A percentile compares a stretch with the other conserved stretches of the same genome.
Conservation (phyloP, 441 rosid genomes). For the Jatropha podagrica region DNA sequence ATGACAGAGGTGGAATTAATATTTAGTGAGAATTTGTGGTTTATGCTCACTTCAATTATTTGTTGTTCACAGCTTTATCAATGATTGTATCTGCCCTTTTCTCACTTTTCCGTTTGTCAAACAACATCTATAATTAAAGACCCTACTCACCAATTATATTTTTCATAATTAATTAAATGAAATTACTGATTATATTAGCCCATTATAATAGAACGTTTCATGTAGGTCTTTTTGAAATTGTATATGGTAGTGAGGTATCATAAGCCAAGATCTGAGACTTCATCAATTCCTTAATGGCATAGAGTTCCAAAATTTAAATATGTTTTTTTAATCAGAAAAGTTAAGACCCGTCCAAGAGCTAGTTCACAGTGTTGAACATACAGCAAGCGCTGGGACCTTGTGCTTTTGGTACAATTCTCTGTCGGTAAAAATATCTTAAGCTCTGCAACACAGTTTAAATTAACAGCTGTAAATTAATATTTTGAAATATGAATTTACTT, state of each 20-base stretch:
- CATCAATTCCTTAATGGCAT: background rate
- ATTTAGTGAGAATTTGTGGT: background rate
- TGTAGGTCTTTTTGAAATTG: background rate
- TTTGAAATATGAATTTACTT: no score
- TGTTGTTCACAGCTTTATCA: background rate
- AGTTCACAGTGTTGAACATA: conserved; percentile 15
- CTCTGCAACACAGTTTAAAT: background rate
- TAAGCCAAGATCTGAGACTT: background rate
- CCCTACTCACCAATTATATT: no score
- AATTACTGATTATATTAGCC: no score
- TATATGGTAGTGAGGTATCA: background rate
- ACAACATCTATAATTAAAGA: background rate
- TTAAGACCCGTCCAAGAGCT: background rate
- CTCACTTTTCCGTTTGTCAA: background rate
- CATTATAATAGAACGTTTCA: background rate
- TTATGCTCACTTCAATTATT: background rate
- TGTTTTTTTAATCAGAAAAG: background rate
- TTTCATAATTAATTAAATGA: no score
- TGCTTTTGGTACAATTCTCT: background rate
- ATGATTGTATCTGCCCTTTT: background rate
- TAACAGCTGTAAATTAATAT: no score
- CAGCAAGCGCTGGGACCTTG: background rate
- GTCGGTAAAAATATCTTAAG: background rate
- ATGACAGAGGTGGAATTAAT: background rate
- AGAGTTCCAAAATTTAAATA: background rate